Percentiles rank a stretch among this genome's conserved stretches.
Conservation (phyloP, 495 filamentous ascomycete species). For the Penicillium ucsense region DNA sequence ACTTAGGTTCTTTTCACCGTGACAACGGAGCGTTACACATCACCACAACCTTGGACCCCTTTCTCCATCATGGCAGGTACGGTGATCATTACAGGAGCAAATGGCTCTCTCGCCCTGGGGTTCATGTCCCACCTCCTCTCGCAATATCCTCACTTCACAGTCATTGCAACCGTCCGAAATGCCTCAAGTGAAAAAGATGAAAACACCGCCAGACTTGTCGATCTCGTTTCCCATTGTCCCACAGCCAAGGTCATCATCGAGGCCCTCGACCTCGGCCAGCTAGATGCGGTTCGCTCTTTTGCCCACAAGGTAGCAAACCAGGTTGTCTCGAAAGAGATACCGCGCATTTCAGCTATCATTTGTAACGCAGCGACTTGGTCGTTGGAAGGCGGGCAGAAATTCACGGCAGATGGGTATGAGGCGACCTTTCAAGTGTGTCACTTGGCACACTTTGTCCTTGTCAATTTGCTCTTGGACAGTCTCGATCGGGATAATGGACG, state of each 20-base stretch:
- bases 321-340: constrained; percentile 21
- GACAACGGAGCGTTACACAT: no score
- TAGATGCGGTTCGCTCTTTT: constrained; percentile 28
- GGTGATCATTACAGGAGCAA: constrained; percentile 40
- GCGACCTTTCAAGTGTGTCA: constrained; percentile 36
- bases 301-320: constrained; percentile 18
- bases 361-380: constrained; percentile 41
- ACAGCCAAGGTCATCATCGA: constrained; percentile 25
- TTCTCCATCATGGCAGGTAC: constrained; percentile 20
- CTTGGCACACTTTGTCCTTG: constrained; percentile 31
- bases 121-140: constrained; percentile 30
- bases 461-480: constrained; percentile 32
- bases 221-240: constrained; percentile 21
- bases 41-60: not conserved
- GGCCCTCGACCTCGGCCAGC: constrained; percentile 29
- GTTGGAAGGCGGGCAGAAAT: constrained; percentile 20
- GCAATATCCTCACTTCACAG: constrained; percentile 24
- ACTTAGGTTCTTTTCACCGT: no score
- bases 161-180: constrained; percentile 35
- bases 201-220: constrained; percentile 32
- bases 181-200: constrained; percentile 21
- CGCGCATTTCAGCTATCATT: constrained; percentile 29
- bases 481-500: constrained; percentile 26
- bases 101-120: constrained; percentile 37
- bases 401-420: constrained; percentile 34